phyloP scores from a whole-genome alignment of 805 yeast species.

The Kuraishia hungarica region DNA sequence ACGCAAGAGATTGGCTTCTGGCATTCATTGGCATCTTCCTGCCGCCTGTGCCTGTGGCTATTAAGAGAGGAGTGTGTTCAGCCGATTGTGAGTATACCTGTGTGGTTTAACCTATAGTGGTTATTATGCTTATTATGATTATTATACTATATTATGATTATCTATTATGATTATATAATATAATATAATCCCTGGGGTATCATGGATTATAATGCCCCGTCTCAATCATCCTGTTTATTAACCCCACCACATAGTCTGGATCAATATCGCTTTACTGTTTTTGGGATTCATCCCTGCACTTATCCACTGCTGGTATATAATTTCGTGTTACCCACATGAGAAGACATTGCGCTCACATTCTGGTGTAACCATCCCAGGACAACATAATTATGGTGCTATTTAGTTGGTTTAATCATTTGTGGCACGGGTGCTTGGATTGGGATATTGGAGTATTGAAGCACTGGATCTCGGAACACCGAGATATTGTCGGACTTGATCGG shows the following conservation, averaged over 20 bases:
- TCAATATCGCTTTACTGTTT: slow-evolving; percentile 59
- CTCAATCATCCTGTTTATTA: neutral
- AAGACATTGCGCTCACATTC: slow-evolving; percentile 12
- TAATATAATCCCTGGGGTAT: no score
- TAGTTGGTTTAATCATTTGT: slow-evolving; percentile 1
- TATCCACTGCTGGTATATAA: slow-evolving; percentile 71
- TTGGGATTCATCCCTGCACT: slow-evolving; percentile 75
- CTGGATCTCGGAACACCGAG: no score
- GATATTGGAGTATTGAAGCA: neutral
- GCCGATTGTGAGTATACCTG: slow-evolving; percentile 35
- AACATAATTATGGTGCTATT: slow-evolving; percentile 23
- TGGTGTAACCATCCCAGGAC: slow-evolving; percentile 27
- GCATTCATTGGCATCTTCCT: slow-evolving; percentile 60
- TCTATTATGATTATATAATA: no score
- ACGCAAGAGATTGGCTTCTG: slow-evolving; percentile 34
- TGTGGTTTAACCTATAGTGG: neutral
- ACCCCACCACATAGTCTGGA: slow-evolving; percentile 29
- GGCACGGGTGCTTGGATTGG: no score
- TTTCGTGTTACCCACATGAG: slow-evolving; percentile 58
- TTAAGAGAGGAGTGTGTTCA: slow-evolving; percentile 56
- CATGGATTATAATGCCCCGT: no score
- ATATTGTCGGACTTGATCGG: no score
- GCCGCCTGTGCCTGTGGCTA: slow-evolving; percentile 65
- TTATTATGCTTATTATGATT: no score
- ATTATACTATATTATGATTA: neutral